Evolutionary conservation across 163 green algal species (phyloP).

Genomic region (Prototheca cutis): DNA sequence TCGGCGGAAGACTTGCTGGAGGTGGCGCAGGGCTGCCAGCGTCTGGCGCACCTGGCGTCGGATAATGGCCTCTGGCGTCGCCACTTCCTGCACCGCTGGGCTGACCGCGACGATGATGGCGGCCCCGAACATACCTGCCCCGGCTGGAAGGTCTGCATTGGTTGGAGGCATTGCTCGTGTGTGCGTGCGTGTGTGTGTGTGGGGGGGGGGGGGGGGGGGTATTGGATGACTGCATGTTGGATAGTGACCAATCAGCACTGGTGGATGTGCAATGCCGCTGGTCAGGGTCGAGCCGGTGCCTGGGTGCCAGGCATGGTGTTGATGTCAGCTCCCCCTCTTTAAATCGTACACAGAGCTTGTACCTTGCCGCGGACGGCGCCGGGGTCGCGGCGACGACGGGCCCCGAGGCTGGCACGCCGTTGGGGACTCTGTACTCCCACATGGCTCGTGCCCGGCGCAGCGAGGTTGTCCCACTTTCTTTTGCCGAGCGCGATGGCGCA

Average conservation of each 20-base stretch:
- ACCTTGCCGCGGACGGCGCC: constrained; percentile 4
- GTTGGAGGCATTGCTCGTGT: no score
- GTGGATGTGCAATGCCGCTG: no score
- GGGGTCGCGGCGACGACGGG: background rate
- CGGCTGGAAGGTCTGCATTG: background rate
- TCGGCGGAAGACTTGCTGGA: constrained; percentile 12
- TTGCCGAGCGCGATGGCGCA: background rate
- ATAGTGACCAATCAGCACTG: no score
- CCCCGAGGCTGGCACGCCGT: background rate
- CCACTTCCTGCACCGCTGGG: constrained; percentile 5
- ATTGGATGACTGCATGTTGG: no score
- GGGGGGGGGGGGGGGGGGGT: no score
- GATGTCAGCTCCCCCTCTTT: no score
- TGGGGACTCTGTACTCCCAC: background rate
- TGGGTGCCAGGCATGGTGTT: no score
- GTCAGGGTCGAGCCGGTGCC: no score
- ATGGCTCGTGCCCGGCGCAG: background rate
- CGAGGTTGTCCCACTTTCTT: background rate
- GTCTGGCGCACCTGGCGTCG: background rate
- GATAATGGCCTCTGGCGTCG: constrained; percentile 2
- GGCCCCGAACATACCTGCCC: no score
- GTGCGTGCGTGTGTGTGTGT: constrained; percentile 1
- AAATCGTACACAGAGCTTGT: no score
- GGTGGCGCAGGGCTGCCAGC: constrained; percentile 5
- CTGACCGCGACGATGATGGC: background rate